These are phyloP conservation scores for Sarocladium strictum DNA, from an alignment of 2,329 filamentous ascomycete species.

Conservation along the genomic window DNA sequence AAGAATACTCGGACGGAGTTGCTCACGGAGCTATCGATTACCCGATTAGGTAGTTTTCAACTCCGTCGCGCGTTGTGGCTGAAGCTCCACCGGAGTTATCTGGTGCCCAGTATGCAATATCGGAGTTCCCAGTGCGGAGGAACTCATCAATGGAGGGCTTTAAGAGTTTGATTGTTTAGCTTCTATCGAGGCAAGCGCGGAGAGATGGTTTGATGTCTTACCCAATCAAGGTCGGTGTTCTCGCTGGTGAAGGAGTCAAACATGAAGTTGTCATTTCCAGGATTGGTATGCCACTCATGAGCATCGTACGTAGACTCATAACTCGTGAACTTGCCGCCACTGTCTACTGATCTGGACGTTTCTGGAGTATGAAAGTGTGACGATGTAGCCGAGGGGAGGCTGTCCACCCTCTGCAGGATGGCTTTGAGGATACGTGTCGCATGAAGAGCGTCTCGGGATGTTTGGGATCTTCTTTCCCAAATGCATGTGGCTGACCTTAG, in stretches of 20 bases:
- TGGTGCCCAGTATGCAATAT: background rate
- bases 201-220: slow-evolving; percentile 14
- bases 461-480: slow-evolving; percentile 32
- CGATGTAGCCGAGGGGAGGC: slow-evolving; percentile 9
- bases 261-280: slow-evolving; percentile 25
- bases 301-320: background rate
- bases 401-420: slow-evolving; percentile 33
- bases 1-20: background rate
- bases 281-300: slow-evolving; percentile 11
- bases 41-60: slow-evolving; percentile 2
- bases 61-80: background rate
- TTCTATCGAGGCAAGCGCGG: background rate
- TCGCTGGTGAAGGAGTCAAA: slow-evolving; percentile 31
- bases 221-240: slow-evolving; percentile 33
- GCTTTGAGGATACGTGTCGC: slow-evolving; percentile 36
- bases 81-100: background rate
- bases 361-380: background rate
- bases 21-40: background rate
- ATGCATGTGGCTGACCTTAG: slow-evolving; percentile 35
- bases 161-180: background rate
- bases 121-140: background rate
- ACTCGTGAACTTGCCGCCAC: background rate
- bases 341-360: background rate
- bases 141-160: background rate
- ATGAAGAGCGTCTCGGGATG: slow-evolving; percentile 36